These are phyloP conservation scores for Sonneratia alba DNA, from an alignment of 345 rosid species.

Conservation along the genomic window DNA sequence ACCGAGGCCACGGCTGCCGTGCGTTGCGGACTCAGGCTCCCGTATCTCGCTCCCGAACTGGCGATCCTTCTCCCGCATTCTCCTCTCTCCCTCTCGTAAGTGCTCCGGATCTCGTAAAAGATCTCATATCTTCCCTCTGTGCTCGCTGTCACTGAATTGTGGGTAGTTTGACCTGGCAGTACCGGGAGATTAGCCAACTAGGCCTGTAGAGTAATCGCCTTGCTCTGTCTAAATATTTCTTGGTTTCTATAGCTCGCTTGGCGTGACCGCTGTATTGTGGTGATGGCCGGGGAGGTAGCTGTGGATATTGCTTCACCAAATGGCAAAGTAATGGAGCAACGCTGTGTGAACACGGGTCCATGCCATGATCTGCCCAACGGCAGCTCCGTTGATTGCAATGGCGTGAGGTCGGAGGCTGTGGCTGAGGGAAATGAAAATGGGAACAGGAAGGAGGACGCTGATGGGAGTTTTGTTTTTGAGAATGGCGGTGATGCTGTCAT, in stretches of 20 bases:
- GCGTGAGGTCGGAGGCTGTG: slow-evolving; percentile 1
- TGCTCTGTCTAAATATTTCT: not conserved
- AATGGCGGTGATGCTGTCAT: slow-evolving; percentile 23
- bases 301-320: slow-evolving; percentile 16
- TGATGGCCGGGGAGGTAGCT: slow-evolving; percentile 47
- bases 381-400: slow-evolving; percentile 20
- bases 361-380: slow-evolving; percentile 34
- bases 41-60: slow-evolving; percentile 12
- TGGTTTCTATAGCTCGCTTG: not conserved
- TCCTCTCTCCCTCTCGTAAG: slow-evolving; percentile 6
- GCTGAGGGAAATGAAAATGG: slow-evolving; percentile 11
- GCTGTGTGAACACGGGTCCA: slow-evolving; percentile 13
- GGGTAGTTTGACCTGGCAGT: not conserved
- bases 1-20: not conserved
- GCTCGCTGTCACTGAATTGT: not conserved
- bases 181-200: not conserved
- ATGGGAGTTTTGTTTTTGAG: slow-evolving; percentile 32
- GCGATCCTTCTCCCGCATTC: slow-evolving; percentile 8
- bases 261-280: slow-evolving; percentile 9
- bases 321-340: slow-evolving; percentile 22
- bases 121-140: not conserved
- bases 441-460: slow-evolving; percentile 26
- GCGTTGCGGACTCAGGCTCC: slow-evolving; percentile 4
- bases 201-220: slow-evolving; percentile 1
- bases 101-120: not conserved